Base-by-base conservation (phyloP, 257 asterid species). In the Salvia miltiorrhiza region DNA sequence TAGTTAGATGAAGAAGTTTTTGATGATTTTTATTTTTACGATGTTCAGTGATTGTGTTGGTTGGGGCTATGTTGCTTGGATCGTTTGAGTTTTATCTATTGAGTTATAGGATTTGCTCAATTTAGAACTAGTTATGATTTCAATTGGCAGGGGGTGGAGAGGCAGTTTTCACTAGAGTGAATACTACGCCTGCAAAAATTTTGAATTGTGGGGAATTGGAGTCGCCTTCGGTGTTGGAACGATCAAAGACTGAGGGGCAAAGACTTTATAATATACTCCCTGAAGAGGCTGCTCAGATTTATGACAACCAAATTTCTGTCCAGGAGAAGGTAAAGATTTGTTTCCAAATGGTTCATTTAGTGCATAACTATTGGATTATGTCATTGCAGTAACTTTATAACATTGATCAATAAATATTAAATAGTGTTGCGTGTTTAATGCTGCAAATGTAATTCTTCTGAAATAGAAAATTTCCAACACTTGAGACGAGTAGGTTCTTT, bases 231-330 rank as follows among this genome's bases (percentile, higher is more conserved):
- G 82, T 33, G 59, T 71, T 85, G 45, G 89, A 80, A 70, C 82
- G 92, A 71, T 82, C 98, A 10, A 92, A 84, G 62, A 86, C 90
- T 1, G 97, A 90, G 79, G 75, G 79, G 78, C 87, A 70, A 40
- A 78, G 76, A 56, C 89, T 59, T 71, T 72, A 77, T 20, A 75
- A 79, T 68, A 63, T 83, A 72, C 79, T 78, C 26, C 81, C 88
- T 5, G 79, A 76, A 71, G 98, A 92, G 63, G 92, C 95, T 63
- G 92, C 84, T 10, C 89, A 85, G 80, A 78, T 87, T 67, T 89
- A 79, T 71, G 96, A 90, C 76, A 80, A 82, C 72, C 82, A 80
- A 47, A 82, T 87, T 67, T 40, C 96, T 63, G 90, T 70, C 40
- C 96, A 85, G 64, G 78, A 92, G 86, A 92, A 87, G 96, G 98